Base-by-base conservation (phyloP, 352 stramenopile genomes). In the Pythium sukuiense region DNA sequence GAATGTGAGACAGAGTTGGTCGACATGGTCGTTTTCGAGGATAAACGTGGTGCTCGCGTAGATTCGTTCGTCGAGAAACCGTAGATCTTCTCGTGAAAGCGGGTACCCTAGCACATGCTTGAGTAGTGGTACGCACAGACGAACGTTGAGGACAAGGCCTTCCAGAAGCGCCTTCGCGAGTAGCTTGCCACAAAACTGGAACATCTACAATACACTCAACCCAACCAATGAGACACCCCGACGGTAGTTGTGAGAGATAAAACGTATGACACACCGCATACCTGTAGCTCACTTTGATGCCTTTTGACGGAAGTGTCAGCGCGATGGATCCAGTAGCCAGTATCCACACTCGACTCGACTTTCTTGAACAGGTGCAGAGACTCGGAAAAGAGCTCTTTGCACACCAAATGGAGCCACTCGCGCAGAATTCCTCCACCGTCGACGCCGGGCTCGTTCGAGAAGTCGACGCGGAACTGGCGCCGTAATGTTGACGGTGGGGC, bases 321-420 rank as follows among this genome's bases (percentile, higher is more conserved):
- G 20, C 70, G 81, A 54, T 74, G 85, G 59, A 93, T 82, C 80
- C 84, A 92, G 63, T 90, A 90, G 20, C 81, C 78, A 59, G 76
- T 61, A 33, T 91, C 77, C 4, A 69, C 48, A 12, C 61, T 70
- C 27, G 81, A 88, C 24, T 72, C 78, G 0, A 80, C 80, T 5
- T 66, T 54, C 6, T 70, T 61, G 59, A 95, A 93, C 7, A 92
- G 18, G 2, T 79, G 85, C 6, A 69, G 70, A 18, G 67, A 49
- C 18, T 85, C 79, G 0, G 73, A 55, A 61, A 93, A 89, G 33
- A 95, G 32, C 30, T 91, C 72, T 5, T 69, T 76, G 62, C 76
- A 90, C 41, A 97, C 63, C 33, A 97, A 64, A 55, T 89, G 73
- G 45, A 91, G 65, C 87, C 87, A 95, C 56, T 95, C 87, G 9